These are phyloP conservation scores for Xylariaceae sp. DNA, from an alignment of 2,329 filamentous ascomycete genomes.

Conservation along the genomic window DNA sequence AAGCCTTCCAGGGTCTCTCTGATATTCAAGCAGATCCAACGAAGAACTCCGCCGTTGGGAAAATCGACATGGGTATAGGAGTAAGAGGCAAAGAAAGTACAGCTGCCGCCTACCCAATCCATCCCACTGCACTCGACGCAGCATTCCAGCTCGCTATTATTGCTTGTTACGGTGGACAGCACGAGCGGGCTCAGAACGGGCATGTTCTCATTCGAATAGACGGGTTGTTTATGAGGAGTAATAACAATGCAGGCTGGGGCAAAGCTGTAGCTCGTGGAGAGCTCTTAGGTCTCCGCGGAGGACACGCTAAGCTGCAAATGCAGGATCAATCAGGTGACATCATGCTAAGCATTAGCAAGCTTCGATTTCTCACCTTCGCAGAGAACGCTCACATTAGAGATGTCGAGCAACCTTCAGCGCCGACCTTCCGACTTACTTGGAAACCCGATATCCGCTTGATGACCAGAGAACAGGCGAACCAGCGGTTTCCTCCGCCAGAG, in stretches of 20 bases:
- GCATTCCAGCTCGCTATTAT: slow-evolving; percentile 30
- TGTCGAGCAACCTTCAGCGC: slow-evolving; percentile 11
- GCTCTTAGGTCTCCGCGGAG: slow-evolving; percentile 20
- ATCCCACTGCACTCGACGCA: slow-evolving; percentile 30
- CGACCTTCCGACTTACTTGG: slow-evolving; percentile 22
- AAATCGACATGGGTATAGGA: slow-evolving; percentile 3
- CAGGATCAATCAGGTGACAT: slow-evolving; percentile 15
- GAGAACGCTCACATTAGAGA: neutral
- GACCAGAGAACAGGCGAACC: neutral
- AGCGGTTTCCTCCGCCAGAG: neutral
- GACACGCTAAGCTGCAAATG: slow-evolving; percentile 23
- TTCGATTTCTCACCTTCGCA: slow-evolving; percentile 7
- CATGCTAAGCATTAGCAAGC: slow-evolving; percentile 9
- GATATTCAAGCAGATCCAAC: slow-evolving; percentile 14
- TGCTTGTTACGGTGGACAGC: slow-evolving; percentile 28
- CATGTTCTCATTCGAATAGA: slow-evolving; percentile 29
- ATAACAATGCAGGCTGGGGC: neutral
- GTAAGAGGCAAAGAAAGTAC: slow-evolving; percentile 22
- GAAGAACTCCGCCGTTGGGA: slow-evolving; percentile 16
- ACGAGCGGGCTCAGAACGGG: slow-evolving; percentile 9
- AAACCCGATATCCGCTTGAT: slow-evolving; percentile 16
- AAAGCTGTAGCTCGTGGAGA: slow-evolving; percentile 12
- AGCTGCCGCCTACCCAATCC: slow-evolving; percentile 28
- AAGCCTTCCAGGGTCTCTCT: slow-evolving; percentile 18
- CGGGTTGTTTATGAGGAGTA: slow-evolving; percentile 18